These are phyloP conservation scores for Mycena latifolia DNA, from an alignment of 768 basidiomycete genomes.

Conservation along the genomic window DNA sequence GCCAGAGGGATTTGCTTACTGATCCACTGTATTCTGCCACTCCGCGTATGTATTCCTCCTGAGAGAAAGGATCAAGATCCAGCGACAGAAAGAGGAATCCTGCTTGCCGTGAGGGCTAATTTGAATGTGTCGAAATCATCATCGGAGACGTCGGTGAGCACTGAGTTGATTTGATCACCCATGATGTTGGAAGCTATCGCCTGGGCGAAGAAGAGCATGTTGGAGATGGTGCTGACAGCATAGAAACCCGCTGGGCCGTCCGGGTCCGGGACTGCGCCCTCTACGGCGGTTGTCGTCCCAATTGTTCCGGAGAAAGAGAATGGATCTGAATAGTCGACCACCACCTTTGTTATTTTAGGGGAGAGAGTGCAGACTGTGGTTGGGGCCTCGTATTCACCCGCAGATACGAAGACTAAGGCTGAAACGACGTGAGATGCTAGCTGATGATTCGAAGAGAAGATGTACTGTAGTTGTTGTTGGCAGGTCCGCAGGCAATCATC, in stretches of 20 bases:
- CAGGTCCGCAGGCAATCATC: constrained; percentile 7
- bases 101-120: background rate
- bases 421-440: background rate
- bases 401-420: background rate
- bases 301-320: background rate
- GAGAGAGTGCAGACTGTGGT: constrained; percentile 8
- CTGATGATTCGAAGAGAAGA: background rate
- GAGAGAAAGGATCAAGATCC: background rate
- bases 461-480: constrained; percentile 13
- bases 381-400: background rate
- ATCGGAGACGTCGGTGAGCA: background rate
- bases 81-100: no score
- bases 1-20: background rate
- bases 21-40: constrained; percentile 22
- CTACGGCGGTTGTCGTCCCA: background rate
- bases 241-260: constrained; percentile 1
- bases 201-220: constrained; percentile 2
- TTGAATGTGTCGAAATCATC: background rate
- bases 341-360: background rate
- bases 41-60: constrained; percentile 12
- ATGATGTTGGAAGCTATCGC: background rate
- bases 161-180: background rate
- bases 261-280: background rate
- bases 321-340: constrained; percentile 7
- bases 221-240: background rate